phyloP scores from a whole-genome alignment of 2,329 filamentous ascomycete genomes.

The Phaeosphaeria sp. region DNA sequence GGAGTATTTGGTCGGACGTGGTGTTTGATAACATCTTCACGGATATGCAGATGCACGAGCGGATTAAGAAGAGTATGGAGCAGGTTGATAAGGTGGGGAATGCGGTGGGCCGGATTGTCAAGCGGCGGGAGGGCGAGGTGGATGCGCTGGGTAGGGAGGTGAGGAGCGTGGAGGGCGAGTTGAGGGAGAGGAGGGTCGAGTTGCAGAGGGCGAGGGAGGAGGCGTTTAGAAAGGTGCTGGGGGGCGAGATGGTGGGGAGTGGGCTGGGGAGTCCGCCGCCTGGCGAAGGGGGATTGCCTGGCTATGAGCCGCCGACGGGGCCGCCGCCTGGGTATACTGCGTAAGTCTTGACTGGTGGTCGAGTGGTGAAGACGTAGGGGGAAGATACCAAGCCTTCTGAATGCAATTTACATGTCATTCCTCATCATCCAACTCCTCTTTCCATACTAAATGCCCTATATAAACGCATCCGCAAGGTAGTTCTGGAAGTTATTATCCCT shows the following conservation, averaged over 20 bases:
- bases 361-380: not conserved
- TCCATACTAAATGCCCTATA: conserved; percentile 2
- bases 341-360: too few relatives aligned
- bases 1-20: conserved; percentile 58
- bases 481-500: conserved; percentile 55
- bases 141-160: conserved; percentile 30
- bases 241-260: conserved; percentile 8
- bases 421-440: not conserved
- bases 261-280: conserved; percentile 2
- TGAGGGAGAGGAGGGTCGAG: conserved; percentile 39
- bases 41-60: conserved; percentile 60
- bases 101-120: conserved; percentile 43
- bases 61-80: conserved; percentile 55
- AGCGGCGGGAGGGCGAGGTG: conserved; percentile 38
- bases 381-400: not conserved
- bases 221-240: conserved; percentile 48
- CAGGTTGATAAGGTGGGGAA: conserved; percentile 35
- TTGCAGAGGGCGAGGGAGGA: conserved; percentile 55
- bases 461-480: conserved; percentile 49
- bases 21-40: conserved; percentile 64
- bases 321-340: conserved; percentile 8
- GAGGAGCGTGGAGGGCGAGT: conserved; percentile 39
- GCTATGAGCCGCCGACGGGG: conserved; percentile 1
- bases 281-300: not conserved
- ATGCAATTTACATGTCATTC: not conserved